These are phyloP conservation scores for Eutypella sp. DNA, from an alignment of 2,329 filamentous ascomycete genomes.

Conservation along the genomic window DNA sequence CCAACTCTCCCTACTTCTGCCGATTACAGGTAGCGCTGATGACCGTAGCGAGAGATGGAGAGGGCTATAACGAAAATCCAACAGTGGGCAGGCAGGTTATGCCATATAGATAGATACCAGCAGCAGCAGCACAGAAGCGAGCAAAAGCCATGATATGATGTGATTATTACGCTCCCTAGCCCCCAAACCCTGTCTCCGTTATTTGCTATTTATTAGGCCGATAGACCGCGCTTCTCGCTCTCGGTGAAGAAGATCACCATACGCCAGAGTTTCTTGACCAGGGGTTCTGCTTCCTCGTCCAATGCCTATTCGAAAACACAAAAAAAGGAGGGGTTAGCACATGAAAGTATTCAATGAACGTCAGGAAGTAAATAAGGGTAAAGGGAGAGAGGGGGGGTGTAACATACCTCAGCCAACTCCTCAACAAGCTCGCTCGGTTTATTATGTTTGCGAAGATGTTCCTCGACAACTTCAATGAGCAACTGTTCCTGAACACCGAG, in stretches of 20 bases:
- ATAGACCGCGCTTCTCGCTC: slow-evolving; percentile 83
- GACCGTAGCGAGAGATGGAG: too few species aligned
- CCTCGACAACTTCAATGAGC: slow-evolving; percentile 86
- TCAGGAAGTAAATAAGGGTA: slow-evolving; percentile 1
- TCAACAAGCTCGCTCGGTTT: slow-evolving; percentile 76
- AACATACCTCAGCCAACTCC: slow-evolving; percentile 74
- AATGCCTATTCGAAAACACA: slow-evolving; percentile 74
- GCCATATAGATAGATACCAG: too few species aligned
- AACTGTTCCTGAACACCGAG: slow-evolving; percentile 95
- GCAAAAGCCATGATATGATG: too few species aligned
- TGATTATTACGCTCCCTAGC: too few species aligned
- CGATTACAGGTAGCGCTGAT: too few species aligned
- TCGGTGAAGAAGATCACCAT: slow-evolving; percentile 99
- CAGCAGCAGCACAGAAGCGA: too few species aligned
- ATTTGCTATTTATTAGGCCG: too few species aligned
- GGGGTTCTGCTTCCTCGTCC: slow-evolving; percentile 87
- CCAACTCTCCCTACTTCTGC: too few species aligned
- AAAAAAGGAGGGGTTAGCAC: too few species aligned
- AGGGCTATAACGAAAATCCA: too few species aligned
- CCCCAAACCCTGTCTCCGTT: too few species aligned
- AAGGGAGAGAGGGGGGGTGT: background rate
- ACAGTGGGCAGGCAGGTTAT: too few species aligned
- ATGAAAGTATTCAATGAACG: slow-evolving; percentile 1
- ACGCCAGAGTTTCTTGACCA: slow-evolving; percentile 96
- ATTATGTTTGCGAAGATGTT: slow-evolving; percentile 72